Base-by-base conservation (phyloP, 306 rosid species). In the Rosa lucieae region DNA sequence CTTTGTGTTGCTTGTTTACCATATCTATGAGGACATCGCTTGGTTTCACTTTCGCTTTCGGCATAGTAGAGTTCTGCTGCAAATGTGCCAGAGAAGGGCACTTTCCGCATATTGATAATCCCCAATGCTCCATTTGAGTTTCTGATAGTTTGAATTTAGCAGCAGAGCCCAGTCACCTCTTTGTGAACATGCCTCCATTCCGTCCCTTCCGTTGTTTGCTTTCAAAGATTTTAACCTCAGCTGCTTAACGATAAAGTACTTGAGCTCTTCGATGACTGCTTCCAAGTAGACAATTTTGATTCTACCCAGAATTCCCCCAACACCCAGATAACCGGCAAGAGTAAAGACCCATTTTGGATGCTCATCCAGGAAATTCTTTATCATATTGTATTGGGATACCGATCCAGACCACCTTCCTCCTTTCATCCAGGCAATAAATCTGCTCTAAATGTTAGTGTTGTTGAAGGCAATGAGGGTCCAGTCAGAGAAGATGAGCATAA, bases 61-160 rank as follows among this genome's bases (percentile, higher is more conserved):
- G 1, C 10, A 35, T 14, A 65, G 62, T 35, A 70, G 11, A 83
- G 68, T 55, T 83, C 78, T 0, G 86, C 79, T 14, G 83, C 86
- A n/a, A 12, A 83, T 29, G 80, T 83, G 86, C 86, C 83, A 83
- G 6, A 79, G 23, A n/a, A 83, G 81, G 59, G 75, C 78, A 43
- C 83, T 79, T 65, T 83, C 86, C 0, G 75, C 78, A 3, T 61
- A 83, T 73, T 70, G 74, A 55, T 69, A 75, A 32, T 83, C 78
- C 35, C 14, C 46, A 5, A 83, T 35, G 63, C 80, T 79, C 86
- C 83, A 70, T 39, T 83, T 79, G 15, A 79, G 58, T 0, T 75
- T 0, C 13, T 0, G 0, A 10, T 61, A 69, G 61, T 2, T 58
- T 10, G 79, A 46, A 13, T 61, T 68, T 42, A 3, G 76, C 65